A percentile compares a stretch with the other conserved stretches of the same genome.
phyloP scores from a whole-genome alignment of 345 rosid genomes.

The Melastoma malabathricum region DNA sequence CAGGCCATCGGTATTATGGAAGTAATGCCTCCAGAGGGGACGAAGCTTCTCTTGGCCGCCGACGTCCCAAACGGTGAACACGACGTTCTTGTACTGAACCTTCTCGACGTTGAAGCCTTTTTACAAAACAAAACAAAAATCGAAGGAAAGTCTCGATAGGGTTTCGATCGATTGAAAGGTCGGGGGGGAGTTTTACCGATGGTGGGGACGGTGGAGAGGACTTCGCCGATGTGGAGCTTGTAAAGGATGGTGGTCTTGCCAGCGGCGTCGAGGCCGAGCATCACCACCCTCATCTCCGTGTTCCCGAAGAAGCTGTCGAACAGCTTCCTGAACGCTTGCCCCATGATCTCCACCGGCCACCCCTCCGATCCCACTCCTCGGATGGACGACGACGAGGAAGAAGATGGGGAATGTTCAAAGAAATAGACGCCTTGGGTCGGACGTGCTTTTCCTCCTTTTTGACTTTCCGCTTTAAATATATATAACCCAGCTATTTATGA shows the following conservation, averaged over 20 bases:
- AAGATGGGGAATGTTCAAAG: neutral
- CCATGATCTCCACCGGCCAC: slow-evolving; percentile 23
- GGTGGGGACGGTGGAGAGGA: slow-evolving; percentile 90
- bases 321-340: slow-evolving; percentile 82
- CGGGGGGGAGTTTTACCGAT: slow-evolving; percentile 39
- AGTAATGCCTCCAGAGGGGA: slow-evolving; percentile 99
- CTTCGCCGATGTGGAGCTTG: slow-evolving; percentile 98
- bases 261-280: slow-evolving; percentile 96
- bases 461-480: too few species aligned
- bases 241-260: slow-evolving; percentile 94
- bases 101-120: slow-evolving; percentile 98
- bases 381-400: neutral
- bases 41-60: slow-evolving; percentile 97
- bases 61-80: slow-evolving; percentile 98
- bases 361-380: neutral
- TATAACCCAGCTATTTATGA: neutral
- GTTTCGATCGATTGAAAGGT: neutral
- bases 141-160: neutral
- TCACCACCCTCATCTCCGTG: slow-evolving; percentile 86
- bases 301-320: slow-evolving; percentile 85
- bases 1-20: slow-evolving; percentile 95
- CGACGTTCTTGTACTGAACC: slow-evolving; percentile 96
- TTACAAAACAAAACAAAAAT: slow-evolving; percentile 6
- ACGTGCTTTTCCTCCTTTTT: neutral
- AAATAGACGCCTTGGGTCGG: too few species aligned